Conservation (phyloP, 805 yeast species). For the Candida dajiaensis region DNA sequence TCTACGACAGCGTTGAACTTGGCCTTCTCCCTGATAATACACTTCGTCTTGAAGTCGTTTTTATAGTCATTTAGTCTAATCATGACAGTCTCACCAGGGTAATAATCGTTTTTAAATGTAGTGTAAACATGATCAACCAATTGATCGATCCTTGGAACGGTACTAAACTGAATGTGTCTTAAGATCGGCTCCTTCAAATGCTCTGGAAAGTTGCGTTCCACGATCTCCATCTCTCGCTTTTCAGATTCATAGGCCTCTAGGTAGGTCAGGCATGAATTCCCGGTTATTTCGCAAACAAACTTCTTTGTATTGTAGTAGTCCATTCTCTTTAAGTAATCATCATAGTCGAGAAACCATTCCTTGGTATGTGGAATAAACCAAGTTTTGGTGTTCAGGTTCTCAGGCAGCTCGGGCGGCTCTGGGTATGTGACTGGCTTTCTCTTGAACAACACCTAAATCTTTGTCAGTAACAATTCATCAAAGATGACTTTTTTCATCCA, state of each 20-base stretch:
- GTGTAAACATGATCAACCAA: constrained; percentile 83
- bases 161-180: constrained; percentile 74
- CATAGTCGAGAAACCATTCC: constrained; percentile 81
- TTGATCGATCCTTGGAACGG: constrained; percentile 74
- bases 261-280: constrained; percentile 84
- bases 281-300: constrained; percentile 94
- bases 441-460: constrained; percentile 61
- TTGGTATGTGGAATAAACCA: constrained; percentile 81
- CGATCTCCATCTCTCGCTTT: constrained; percentile 51
- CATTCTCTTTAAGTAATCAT: constrained; percentile 64
- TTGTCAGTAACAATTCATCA: constrained; percentile 4
- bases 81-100: constrained; percentile 83
- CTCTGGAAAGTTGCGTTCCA: constrained; percentile 83
- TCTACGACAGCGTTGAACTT: constrained; percentile 51
- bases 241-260: constrained; percentile 86
- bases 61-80: constrained; percentile 36
- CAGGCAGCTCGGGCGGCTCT: constrained; percentile 52
- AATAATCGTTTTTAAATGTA: constrained; percentile 73
- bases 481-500: background rate
- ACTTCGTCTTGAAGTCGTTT: constrained; percentile 25
- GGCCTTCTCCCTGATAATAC: constrained; percentile 80
- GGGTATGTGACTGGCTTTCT: constrained; percentile 62
- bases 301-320: constrained; percentile 70
- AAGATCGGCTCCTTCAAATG: constrained; percentile 90
- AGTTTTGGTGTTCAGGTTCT: constrained; percentile 53